Conservation (phyloP, 805 yeast species). For the Candida takata region DNA sequence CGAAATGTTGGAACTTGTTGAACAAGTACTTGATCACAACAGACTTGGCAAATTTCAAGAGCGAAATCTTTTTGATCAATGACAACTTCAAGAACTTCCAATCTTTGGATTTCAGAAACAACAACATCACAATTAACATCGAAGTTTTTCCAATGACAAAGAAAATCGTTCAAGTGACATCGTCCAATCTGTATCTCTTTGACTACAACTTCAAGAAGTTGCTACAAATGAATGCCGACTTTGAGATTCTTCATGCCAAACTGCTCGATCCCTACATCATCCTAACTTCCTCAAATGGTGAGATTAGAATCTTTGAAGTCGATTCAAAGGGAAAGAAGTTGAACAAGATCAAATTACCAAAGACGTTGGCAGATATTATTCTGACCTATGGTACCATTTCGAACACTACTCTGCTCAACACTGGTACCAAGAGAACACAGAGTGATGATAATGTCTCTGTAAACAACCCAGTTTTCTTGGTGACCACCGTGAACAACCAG, state of each 20-base stretch:
- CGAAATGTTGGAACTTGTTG: constrained; percentile 67
- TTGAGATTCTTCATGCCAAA: constrained; percentile 57
- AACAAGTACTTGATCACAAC: constrained; percentile 66
- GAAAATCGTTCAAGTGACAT: constrained; percentile 68
- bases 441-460: constrained; percentile 21
- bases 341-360: constrained; percentile 30
- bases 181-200: constrained; percentile 55
- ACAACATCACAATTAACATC: constrained; percentile 58
- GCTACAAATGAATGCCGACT: constrained; percentile 45
- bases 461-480: constrained; percentile 42
- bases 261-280: constrained; percentile 57
- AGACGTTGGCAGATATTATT: constrained; percentile 37
- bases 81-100: constrained; percentile 56
- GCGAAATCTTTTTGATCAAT: constrained; percentile 61
- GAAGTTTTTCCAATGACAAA: constrained; percentile 50
- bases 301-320: constrained; percentile 50
- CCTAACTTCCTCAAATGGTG: constrained; percentile 63
- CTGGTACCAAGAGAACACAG: constrained; percentile 21
- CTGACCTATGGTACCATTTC: constrained; percentile 66
- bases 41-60: constrained; percentile 52
- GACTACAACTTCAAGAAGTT: constrained; percentile 52
- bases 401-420: constrained; percentile 38
- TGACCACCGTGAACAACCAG: constrained; percentile 74
- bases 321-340: constrained; percentile 30
- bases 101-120: constrained; percentile 55